Base-by-base conservation (phyloP, 148 eudicot genomes). In the Persicaria tinctoria region DNA sequence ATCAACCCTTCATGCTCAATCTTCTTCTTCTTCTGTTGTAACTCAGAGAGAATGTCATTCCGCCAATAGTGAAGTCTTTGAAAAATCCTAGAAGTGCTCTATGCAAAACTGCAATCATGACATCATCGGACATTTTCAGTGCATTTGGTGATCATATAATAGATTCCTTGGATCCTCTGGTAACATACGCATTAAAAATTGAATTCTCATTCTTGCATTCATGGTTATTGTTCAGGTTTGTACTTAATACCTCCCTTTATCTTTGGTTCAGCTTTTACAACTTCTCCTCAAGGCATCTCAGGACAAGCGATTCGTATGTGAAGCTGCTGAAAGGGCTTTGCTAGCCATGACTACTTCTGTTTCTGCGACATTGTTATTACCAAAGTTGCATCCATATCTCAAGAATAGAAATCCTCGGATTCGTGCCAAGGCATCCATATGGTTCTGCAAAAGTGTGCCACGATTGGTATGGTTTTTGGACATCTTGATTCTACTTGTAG, bases 41-140 rank as follows among this genome's bases (percentile, higher is more conserved):
- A 53, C 70, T 45, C 85, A 89, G 93, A 79, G 87, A 70, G 49
- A 85, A 77, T 64, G 89, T 84, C 50, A 84, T 87, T 8, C 68
- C 82, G 23, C 82, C 87, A 46, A 18, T 89, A 45, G 89, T 84
- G 80, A 89, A 89, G 82, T 86, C 93, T 11, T 41, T 89, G 74
- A 89, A 89, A 86, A 89, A 86, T 80, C 93, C 93, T 17, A 87
- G 93, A 83, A 89, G 93, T 78, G 93, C 91, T 64, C 81, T 89
- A 49, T 87, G 91, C 77, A 89, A 89, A 74, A 89, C 93, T 56
- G 89, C 91, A 46, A 77, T 87, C 76, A 87, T 89, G 93, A 83
- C 93, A 69, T 85, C 82, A 51, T 83, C 88, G 5, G 93, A 89
- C 81, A 81, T 89, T 68, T 89, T 89, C 77, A 77, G 75, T 76